A percentile compares a stretch with the other conserved stretches of the same genome.
Conservation (phyloP, 2,329 filamentous ascomycete genomes). For the Xylaria multiplex region DNA sequence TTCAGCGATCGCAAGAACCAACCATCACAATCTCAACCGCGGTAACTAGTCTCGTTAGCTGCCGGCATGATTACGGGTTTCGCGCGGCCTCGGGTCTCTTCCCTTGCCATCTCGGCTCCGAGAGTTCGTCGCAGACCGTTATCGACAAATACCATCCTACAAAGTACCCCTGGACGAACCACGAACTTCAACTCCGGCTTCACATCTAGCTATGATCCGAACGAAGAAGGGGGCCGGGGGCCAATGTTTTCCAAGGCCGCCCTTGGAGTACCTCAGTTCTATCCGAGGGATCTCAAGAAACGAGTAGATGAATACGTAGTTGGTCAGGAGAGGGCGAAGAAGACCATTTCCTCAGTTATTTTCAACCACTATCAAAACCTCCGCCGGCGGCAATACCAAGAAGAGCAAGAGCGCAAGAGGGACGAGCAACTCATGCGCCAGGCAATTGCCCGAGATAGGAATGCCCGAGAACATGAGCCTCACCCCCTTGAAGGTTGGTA, state of each 20-base stretch:
- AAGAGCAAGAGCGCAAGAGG: slow-evolving; percentile 68
- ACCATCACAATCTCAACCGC: slow-evolving; percentile 10
- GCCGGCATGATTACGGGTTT: slow-evolving; percentile 42
- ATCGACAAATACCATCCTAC: slow-evolving; percentile 46
- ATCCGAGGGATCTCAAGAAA: slow-evolving; percentile 79
- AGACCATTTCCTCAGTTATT: slow-evolving; percentile 89
- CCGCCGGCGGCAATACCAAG: slow-evolving; percentile 79
- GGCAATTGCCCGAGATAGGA: slow-evolving; percentile 74
- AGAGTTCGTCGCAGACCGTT: slow-evolving; percentile 41
- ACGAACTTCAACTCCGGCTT: slow-evolving; percentile 67
- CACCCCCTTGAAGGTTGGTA: slow-evolving; percentile 82
- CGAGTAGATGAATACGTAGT: slow-evolving; percentile 96
- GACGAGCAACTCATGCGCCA: slow-evolving; percentile 76
- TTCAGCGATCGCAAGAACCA: slow-evolving; percentile 26
- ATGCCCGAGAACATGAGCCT: slow-evolving; percentile 64
- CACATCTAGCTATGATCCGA: slow-evolving; percentile 68
- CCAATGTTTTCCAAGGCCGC: slow-evolving; percentile 67
- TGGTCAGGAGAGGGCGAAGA: slow-evolving; percentile 93
- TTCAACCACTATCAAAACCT: slow-evolving; percentile 97
- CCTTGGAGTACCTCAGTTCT: slow-evolving; percentile 71
- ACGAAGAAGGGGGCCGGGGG: slow-evolving; percentile 63
- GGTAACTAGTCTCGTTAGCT: slow-evolving; percentile 25
- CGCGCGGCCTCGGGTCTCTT: slow-evolving; percentile 38
- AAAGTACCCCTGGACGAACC: slow-evolving; percentile 53
- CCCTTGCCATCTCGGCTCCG: slow-evolving; percentile 30